Conservation (phyloP, 2,329 filamentous ascomycete genomes). For the Sclerotinia trifoliorum region DNA sequence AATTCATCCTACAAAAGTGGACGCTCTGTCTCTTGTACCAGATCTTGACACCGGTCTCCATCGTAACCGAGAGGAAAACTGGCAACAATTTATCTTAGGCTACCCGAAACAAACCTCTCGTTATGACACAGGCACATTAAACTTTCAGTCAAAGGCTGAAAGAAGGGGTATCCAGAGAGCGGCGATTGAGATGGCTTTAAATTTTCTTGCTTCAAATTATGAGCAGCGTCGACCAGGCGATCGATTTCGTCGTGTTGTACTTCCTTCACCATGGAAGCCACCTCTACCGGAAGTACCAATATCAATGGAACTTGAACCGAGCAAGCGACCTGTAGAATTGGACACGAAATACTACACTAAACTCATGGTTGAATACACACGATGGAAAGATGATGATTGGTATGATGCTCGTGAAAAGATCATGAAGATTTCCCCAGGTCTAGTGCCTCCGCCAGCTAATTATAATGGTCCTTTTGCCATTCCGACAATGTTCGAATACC, state of each 20-base stretch:
- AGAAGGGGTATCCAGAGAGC: constrained; percentile 35
- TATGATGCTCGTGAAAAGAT: constrained; percentile 16
- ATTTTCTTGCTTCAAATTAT: constrained; percentile 34
- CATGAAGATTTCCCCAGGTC: neutral
- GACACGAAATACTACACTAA: constrained; percentile 35
- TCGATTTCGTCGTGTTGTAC: constrained; percentile 31
- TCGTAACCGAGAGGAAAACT: constrained; percentile 4
- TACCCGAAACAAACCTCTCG: neutral
- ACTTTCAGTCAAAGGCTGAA: constrained; percentile 35
- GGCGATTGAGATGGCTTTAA: constrained; percentile 35
- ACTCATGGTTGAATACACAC: constrained; percentile 27
- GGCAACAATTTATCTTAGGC: constrained; percentile 13
- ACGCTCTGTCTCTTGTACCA: constrained; percentile 1
- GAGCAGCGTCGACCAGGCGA: constrained; percentile 37
- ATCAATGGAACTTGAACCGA: constrained; percentile 31
- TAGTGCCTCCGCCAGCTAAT: constrained; percentile 29
- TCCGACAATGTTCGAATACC: constrained; percentile 19
- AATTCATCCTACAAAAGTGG: neutral
- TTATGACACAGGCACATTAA: constrained; percentile 16
- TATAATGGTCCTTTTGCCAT: constrained; percentile 32
- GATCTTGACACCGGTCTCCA: constrained; percentile 1
- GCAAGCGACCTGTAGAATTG: constrained; percentile 33
- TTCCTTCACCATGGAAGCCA: constrained; percentile 23
- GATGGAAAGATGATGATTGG: constrained; percentile 31
- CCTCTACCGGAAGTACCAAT: constrained; percentile 30